A percentile compares a stretch with the other conserved stretches of the same genome.
Evolutionary conservation across 331 rosid species (phyloP).

Genomic region (Ulmus americana): DNA sequence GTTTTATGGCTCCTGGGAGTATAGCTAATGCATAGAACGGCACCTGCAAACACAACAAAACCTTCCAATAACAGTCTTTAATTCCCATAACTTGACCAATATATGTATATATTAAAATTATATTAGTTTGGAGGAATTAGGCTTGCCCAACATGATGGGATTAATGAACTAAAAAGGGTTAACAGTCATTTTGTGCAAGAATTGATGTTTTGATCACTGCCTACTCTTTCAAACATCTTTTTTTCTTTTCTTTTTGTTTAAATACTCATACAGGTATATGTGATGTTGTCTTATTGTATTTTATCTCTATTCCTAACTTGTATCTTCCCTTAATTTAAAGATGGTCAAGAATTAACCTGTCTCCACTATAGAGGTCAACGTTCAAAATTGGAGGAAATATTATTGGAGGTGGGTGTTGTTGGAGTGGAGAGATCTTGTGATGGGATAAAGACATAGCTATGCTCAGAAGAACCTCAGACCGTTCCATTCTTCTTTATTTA

Average conservation of each 20-base stretch:
- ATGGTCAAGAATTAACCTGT: neutral
- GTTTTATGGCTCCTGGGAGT: conserved; percentile 53
- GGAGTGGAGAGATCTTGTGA: neutral
- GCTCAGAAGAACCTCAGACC: no score
- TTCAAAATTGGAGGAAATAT: neutral
- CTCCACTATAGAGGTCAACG: neutral
- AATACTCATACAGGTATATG: no score
- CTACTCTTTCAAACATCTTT: no score
- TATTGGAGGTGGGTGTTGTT: neutral
- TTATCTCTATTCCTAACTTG: no score
- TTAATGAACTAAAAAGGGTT: neutral
- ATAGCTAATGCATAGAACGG: conserved; percentile 72
- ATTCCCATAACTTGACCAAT: no score
- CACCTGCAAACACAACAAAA: conserved; percentile 36
- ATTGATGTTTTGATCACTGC: no score
- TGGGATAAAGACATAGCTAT: neutral
- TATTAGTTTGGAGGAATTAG: no score
- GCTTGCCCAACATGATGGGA: neutral
- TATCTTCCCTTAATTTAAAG: neutral
- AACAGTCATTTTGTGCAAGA: neutral
- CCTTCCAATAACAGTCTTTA: no score
- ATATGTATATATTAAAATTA: no score
- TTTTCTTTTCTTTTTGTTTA: no score
- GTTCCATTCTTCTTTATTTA: no score
- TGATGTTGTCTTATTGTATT: no score